Evolutionary conservation across 2,329 filamentous ascomycete genomes (phyloP).

Genomic region (Cercospora nicotianae): DNA sequence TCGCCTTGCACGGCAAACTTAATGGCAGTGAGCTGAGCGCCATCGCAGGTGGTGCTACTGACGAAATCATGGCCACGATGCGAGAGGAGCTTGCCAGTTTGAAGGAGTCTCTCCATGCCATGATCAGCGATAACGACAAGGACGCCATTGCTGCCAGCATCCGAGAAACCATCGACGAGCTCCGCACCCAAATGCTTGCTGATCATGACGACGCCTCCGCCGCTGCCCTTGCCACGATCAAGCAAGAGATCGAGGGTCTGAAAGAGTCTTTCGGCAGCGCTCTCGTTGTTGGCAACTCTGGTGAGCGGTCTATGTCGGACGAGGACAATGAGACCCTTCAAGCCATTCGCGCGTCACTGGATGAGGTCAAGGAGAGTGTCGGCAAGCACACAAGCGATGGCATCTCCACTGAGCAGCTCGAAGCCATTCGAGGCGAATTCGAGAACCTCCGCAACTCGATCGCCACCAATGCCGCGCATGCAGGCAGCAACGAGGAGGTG

Average conservation of each 20-base stretch:
- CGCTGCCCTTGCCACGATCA: conserved; percentile 45
- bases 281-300: conserved; percentile 40
- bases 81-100: conserved; percentile 63
- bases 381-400: conserved; percentile 28
- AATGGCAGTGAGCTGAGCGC: conserved; percentile 39
- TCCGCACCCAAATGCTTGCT: conserved; percentile 41
- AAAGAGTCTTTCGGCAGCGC: conserved; percentile 46
- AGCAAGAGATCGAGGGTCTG: conserved; percentile 46
- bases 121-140: conserved; percentile 50
- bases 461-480: conserved; percentile 42
- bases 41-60: conserved; percentile 40
- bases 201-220: conserved; percentile 46
- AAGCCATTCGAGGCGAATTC: conserved; percentile 53
- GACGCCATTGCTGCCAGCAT: conserved; percentile 69
- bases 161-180: conserved; percentile 48
- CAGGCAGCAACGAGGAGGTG: conserved; percentile 50
- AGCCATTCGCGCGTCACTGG: conserved; percentile 34
- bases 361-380: conserved; percentile 44
- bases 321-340: conserved; percentile 28
- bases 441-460: conserved; percentile 50
- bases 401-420: conserved; percentile 53
- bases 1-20: conserved; percentile 49
- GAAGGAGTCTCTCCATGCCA: conserved; percentile 57
- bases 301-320: conserved; percentile 10
- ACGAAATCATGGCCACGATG: conserved; percentile 51